phyloP scores from a whole-genome alignment of 1,139 yeast species.

The Suhomyces atakaporum region DNA sequence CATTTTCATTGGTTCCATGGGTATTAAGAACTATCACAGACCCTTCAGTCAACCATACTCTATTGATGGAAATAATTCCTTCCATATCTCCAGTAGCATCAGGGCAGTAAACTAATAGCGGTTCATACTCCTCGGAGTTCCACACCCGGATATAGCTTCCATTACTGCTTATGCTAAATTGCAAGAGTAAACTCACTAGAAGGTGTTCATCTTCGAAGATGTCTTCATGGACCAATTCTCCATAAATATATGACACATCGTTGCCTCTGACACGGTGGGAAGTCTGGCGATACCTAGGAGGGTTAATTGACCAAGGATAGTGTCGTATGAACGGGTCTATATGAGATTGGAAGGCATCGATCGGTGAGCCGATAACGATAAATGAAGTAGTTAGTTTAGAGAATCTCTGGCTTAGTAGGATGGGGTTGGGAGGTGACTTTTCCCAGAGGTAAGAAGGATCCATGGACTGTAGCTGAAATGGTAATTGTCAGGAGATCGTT shows the following conservation, averaged over 20 bases:
- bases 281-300: constrained; percentile 7
- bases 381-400: constrained; percentile 6
- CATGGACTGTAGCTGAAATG: constrained; percentile 1
- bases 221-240: constrained; percentile 46
- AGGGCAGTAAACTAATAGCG: constrained; percentile 45
- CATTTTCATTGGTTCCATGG: constrained; percentile 8
- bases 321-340: constrained; percentile 40
- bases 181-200: constrained; percentile 39
- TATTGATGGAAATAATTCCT: constrained; percentile 38
- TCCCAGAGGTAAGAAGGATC: constrained; percentile 11
- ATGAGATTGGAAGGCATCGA: constrained; percentile 12
- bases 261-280: constrained; percentile 4
- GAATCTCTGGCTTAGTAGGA: constrained; percentile 5
- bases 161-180: constrained; percentile 33
- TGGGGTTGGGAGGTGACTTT: constrained; percentile 7
- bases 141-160: constrained; percentile 46
- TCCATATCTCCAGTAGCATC: constrained; percentile 40
- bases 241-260: constrained; percentile 37
- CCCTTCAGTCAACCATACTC: constrained; percentile 47
- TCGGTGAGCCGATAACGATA: constrained; percentile 7
- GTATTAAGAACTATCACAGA: constrained; percentile 23
- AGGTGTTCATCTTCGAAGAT: constrained; percentile 50
- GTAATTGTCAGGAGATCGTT: no score
- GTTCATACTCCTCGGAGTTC: constrained; percentile 58
- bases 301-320: constrained; percentile 37